Evolutionary conservation across 345 rosid species (phyloP).

Genomic region (Corymbia maculata): DNA sequence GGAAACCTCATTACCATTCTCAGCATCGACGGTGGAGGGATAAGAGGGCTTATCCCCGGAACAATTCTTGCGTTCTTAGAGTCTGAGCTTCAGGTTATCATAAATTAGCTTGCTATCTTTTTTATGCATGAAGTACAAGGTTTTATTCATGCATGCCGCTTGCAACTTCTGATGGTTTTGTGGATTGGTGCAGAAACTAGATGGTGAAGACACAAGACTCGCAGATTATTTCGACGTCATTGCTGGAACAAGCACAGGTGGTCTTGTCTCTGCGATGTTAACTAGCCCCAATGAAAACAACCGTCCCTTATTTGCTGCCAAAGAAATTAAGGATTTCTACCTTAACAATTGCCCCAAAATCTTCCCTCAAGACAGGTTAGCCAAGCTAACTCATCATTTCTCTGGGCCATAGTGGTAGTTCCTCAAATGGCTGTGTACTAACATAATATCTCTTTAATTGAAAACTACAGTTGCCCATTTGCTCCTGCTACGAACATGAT

Average conservation of each 20-base stretch:
- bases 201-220: slow-evolving; percentile 21
- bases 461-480: neutral
- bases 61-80: slow-evolving; percentile 20
- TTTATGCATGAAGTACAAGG: neutral
- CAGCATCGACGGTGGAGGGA: slow-evolving; percentile 36
- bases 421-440: neutral
- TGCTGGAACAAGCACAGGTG: slow-evolving; percentile 28
- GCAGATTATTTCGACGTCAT: slow-evolving; percentile 28
- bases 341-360: slow-evolving; percentile 10
- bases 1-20: slow-evolving; percentile 27
- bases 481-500: slow-evolving; percentile 1
- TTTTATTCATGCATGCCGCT: neutral
- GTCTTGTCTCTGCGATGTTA: slow-evolving; percentile 30
- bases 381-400: neutral
- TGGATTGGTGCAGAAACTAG: slow-evolving; percentile 11
- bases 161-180: neutral
- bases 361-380: slow-evolving; percentile 12
- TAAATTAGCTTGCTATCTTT: neutral
- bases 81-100: slow-evolving; percentile 19
- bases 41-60: slow-evolving; percentile 31
- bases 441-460: neutral
- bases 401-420: neutral
- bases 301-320: slow-evolving; percentile 28
- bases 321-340: slow-evolving; percentile 15
- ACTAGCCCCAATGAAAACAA: slow-evolving; percentile 16